phyloP scores from a whole-genome alignment of 371 early-diverging fungal genomes.

The Mortierella sp. region DNA sequence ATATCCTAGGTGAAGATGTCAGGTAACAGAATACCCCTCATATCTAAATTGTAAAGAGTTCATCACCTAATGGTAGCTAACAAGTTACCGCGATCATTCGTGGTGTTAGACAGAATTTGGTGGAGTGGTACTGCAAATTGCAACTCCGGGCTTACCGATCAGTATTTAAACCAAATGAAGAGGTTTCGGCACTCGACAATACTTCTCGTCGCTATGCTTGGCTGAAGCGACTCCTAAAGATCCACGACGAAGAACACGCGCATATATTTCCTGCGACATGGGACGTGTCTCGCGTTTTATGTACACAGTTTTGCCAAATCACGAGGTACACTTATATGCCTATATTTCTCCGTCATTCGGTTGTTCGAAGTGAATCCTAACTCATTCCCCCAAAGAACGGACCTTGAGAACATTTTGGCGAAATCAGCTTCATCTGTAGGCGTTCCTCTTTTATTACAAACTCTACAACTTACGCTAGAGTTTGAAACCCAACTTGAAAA shows the following conservation, averaged over 20 bases:
- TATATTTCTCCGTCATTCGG: background rate
- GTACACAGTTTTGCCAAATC: constrained; percentile 84
- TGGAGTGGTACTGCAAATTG: constrained; percentile 84
- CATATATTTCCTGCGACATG: constrained; percentile 85
- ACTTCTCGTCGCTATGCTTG: constrained; percentile 93
- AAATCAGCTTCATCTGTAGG: constrained; percentile 62
- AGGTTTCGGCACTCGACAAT: constrained; percentile 87
- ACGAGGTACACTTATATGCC: constrained; percentile 64
- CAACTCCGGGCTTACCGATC: constrained; percentile 88
- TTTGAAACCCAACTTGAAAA: constrained; percentile 89
- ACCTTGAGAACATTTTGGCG: constrained; percentile 66
- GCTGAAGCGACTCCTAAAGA: constrained; percentile 88
- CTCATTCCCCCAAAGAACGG: constrained; percentile 46
- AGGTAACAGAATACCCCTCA: constrained; percentile 58
- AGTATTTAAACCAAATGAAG: constrained; percentile 85
- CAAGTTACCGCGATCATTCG: background rate
- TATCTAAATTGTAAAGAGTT: too few species aligned
- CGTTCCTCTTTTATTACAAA: constrained; percentile 79
- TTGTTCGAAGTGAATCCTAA: background rate
- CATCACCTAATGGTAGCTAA: background rate
- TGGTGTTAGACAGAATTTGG: constrained; percentile 63
- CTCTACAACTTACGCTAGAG: constrained; percentile 86
- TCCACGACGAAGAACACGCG: constrained; percentile 88
- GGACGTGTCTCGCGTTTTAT: constrained; percentile 81
- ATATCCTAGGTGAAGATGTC: constrained; percentile 76